Base-by-base conservation (phyloP, 148 eudicot genomes). In the Oxyria digyna region DNA sequence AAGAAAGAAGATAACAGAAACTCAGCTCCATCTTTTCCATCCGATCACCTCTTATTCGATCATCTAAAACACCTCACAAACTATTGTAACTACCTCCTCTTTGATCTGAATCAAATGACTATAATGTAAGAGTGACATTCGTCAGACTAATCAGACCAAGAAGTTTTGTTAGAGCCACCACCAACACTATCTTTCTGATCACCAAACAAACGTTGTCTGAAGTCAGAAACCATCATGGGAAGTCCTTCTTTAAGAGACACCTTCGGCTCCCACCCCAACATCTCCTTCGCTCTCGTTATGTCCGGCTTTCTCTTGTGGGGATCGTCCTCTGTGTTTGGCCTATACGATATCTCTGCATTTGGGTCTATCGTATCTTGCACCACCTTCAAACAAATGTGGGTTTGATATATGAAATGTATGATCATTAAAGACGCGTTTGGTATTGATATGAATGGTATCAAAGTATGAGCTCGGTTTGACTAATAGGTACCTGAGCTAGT, bases 261-360 rank as follows among this genome's bases (percentile, higher is more conserved):
- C 76, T 90, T 93, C 5, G 98, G 98, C 75, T 93, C 97, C 98
- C 97, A 93, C 1, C 97, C 97, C 0, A 93, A 84, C 32, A 81
- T 79, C 27, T 93, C 97, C 78, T 90, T 93, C 9, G 98, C 98
- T 86, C 62, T 85, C 1, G 86, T 63, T 71, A 93, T 93, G 74
- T 93, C 97, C 0, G 98, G 98, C 69, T 93, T 93, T 72, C 98
- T 87, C 91, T 87, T 93, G 88, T 93, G 98, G 0, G 98, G 98
- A 72, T 93, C 98, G 63, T 93, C 98, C 74, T 89, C 98, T 0
- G 98, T 93, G 90, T 93, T 93, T 1, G 89, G 85, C 81, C 79
- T 85, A 73, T 81, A 90, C 49, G 83, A 97, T 10, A 93, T 93
- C 83, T 81, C 86, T 15, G 98, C 98, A 62, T 89, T 84, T 13